These are phyloP conservation scores for Pyricularia pennisetigena DNA, from an alignment of 2,329 filamentous ascomycete species.

Conservation along the genomic window DNA sequence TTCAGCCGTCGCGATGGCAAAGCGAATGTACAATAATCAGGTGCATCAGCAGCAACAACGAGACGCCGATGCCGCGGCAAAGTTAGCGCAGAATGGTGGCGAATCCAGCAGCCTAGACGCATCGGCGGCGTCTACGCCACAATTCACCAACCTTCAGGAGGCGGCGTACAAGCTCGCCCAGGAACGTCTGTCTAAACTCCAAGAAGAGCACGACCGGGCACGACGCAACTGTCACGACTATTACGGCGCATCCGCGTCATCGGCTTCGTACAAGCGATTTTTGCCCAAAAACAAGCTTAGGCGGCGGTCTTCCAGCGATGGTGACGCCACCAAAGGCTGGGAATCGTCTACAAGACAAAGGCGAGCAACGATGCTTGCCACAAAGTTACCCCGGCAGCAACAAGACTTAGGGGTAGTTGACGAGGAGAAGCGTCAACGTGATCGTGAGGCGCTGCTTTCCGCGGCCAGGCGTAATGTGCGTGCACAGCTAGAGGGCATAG, in stretches of 20 bases:
- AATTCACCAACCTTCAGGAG: constrained; percentile 64
- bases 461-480: constrained; percentile 82
- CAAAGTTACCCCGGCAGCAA: background rate
- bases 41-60: constrained; percentile 51
- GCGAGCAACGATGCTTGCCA: constrained; percentile 4
- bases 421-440: constrained; percentile 60
- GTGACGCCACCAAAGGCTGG: constrained; percentile 25
- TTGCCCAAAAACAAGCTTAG: constrained; percentile 45
- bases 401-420: background rate
- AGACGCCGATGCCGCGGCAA: constrained; percentile 40
- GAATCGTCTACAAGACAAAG: background rate
- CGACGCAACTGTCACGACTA: constrained; percentile 58
- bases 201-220: constrained; percentile 56
- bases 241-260: constrained; percentile 49
- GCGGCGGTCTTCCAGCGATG: constrained; percentile 59
- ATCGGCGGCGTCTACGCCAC: constrained; percentile 11
- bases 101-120: constrained; percentile 18
- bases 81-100: constrained; percentile 21
- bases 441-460: constrained; percentile 66
- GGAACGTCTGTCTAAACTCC: constrained; percentile 71
- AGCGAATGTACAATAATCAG: constrained; percentile 69
- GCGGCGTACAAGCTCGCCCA: constrained; percentile 79
- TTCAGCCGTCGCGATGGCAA: constrained; percentile 82
- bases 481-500: constrained; percentile 67
- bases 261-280: constrained; percentile 29